Base-by-base conservation (phyloP, 768 basidiomycete species). In the Mycena venus region DNA sequence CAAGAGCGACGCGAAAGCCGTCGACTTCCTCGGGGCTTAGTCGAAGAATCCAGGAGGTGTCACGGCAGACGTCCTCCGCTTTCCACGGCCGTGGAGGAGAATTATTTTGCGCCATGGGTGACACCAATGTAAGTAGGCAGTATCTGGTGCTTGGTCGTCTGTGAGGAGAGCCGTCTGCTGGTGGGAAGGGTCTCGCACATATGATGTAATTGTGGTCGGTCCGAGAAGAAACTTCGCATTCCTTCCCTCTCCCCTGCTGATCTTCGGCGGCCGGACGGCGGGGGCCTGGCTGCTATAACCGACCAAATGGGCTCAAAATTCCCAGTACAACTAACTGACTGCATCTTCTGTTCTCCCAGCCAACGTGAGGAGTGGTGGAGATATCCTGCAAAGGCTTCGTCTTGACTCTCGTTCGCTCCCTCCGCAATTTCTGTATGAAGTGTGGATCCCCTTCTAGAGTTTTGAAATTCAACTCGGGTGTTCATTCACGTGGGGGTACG, bases 1-100 rank as follows among this genome's bases (percentile, higher is more conserved):
- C 70, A 5, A 65, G 55, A 23, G 70, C 70, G 44, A 11, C 25
- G 38, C 70, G 70, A 32, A 71, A 59, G 8, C 61, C 62, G 10
- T 64, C 61, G 40, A 58, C 55, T 40, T 71, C 70, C 10, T 71
- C 70, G 17, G n/a, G 44, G 14, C 23, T 65, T 21, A 71, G 55
- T 4, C 55, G 42, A 5, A 25, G 61, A n/a, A 71, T 71, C 70
- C 70, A 64, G 4, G 70, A 71, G 12, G 4, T 59, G 42, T 71
- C 70, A 2, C 44, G 55, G 4, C 34, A 40, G 70, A 65, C 62
- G 36, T 71, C 70, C 17, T 44, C 70, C 2, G 53, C 70, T 36
- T 63, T 64, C 70, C 70, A 64, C 23, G 55, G 14, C 15, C 15
- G 53, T 15, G 53, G 53, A 9, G 9, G 5, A 21, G 23, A 49